Evolutionary conservation across 768 basidiomycete genomes (phyloP).

Genomic region (Naematelia aurantialba): DNA sequence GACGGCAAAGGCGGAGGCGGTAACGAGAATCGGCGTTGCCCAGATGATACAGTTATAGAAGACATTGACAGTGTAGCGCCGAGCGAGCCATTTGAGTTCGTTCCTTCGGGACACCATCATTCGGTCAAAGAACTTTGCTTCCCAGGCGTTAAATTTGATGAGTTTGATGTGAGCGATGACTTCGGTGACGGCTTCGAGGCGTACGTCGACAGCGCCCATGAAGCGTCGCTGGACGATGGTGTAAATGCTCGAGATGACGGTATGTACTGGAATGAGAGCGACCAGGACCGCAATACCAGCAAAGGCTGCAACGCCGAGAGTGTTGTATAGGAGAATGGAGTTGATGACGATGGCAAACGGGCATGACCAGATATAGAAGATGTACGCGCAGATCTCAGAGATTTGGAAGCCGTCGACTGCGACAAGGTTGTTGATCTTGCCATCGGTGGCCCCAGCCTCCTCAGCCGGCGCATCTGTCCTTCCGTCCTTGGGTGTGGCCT

Average conservation of each 20-base stretch:
- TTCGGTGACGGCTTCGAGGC: slow-evolving; percentile 52
- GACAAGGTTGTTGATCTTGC: slow-evolving; percentile 48
- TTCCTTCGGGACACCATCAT: slow-evolving; percentile 47
- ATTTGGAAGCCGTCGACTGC: slow-evolving; percentile 48
- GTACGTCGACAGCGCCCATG: slow-evolving; percentile 51
- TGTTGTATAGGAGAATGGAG: slow-evolving; percentile 67
- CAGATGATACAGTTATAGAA: slow-evolving; percentile 45
- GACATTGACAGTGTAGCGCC: slow-evolving; percentile 41
- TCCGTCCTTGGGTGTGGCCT: slow-evolving; percentile 4
- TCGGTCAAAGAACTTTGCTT: slow-evolving; percentile 49
- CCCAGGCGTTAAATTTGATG: slow-evolving; percentile 53
- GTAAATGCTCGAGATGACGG: slow-evolving; percentile 36
- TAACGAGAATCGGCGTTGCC: slow-evolving; percentile 50
- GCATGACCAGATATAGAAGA: slow-evolving; percentile 38
- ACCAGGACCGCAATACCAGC: slow-evolving; percentile 44
- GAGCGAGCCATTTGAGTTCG: slow-evolving; percentile 47
- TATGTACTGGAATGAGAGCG: slow-evolving; percentile 44
- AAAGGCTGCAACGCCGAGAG: slow-evolving; percentile 59
- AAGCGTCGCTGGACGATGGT: slow-evolving; percentile 43
- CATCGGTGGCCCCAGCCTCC: slow-evolving; percentile 36
- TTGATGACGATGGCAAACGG: slow-evolving; percentile 61
- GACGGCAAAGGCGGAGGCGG: slow-evolving; percentile 49
- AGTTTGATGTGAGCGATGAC: slow-evolving; percentile 52
- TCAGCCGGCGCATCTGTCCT: slow-evolving; percentile 16
- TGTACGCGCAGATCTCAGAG: slow-evolving; percentile 45